Base-by-base conservation (phyloP, 768 basidiomycete species). In the Mycena chlorophos region DNA sequence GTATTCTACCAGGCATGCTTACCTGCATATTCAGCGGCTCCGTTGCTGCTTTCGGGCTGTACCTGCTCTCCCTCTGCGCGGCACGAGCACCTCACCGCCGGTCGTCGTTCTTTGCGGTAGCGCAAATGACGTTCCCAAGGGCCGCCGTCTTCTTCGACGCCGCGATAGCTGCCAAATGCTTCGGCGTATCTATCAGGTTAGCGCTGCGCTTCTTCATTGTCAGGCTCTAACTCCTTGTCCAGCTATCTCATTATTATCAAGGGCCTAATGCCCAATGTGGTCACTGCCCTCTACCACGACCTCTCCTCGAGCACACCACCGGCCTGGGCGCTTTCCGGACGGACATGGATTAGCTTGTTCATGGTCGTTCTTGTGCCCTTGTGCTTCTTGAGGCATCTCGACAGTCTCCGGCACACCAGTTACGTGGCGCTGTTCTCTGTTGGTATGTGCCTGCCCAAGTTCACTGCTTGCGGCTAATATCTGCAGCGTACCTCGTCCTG, bases 111-210 rank as follows among this genome's bases (percentile, higher is more conserved):
- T 92, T 92, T 62, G 85, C 87, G 14, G 75, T 95, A n/a, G 81
- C 90, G 1, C 81, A 89, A 67, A 73, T 98, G 60, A 95, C 96
- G 0, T 97, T 93, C 69, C 96, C 96, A 2, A 84, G 80, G 39
- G 91, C 89, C 0, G 89, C 89, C 0, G 76, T 92, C 31, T 90
- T 92, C 69, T 96, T 98, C 64, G 96, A 98, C 69, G 86, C 85
- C 3, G 96, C 95, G 12, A 94, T 98, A 63, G 94, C 94, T 10
- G 88, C 86, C 68, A 98, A 98, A 69, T 98, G 95, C 69, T 97
- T 96, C 67, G 96, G 96, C n/a, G 96, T 98, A 2, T 93, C 91
- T 29, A 87, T 95, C 63, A 94, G 91, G 83, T 93, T 26, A 51
- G 51, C 23, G n/a, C n/a, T n/a, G n/a, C 45, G 25, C 55, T 52